A percentile compares a stretch with the other conserved stretches of the same genome.
These are phyloP conservation scores for Amoeboaphelidium occidentale DNA, from an alignment of 371 early-diverging fungal genomes.

Conservation along the genomic window DNA sequence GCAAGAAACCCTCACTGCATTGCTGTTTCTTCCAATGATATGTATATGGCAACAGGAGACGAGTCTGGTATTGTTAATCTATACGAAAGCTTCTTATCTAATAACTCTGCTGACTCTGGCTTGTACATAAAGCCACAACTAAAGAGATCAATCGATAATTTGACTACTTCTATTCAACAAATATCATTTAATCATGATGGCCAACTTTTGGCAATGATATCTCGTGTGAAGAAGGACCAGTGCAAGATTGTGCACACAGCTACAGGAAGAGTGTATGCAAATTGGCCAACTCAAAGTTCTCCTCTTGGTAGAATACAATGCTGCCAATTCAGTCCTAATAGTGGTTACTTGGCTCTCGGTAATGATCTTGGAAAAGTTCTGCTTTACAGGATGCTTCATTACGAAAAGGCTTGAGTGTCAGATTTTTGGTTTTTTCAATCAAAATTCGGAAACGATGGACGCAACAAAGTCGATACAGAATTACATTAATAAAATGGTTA, in stretches of 20 bases:
- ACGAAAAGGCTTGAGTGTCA: too few relatives aligned
- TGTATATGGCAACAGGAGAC: slow-evolving; percentile 58
- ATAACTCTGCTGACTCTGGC: slow-evolving; percentile 6
- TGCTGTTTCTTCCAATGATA: slow-evolving; percentile 38
- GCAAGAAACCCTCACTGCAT: slow-evolving; percentile 40
- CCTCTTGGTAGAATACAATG: slow-evolving; percentile 47
- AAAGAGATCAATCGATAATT: slow-evolving; percentile 41
- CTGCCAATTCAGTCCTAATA: slow-evolving; percentile 57
- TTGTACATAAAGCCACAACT: slow-evolving; percentile 24
- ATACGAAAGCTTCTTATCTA: slow-evolving; percentile 28
- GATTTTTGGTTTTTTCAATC: too few relatives aligned
- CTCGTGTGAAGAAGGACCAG: slow-evolving; percentile 37
- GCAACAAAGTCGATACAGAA: slow-evolving; percentile 24
- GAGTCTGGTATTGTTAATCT: slow-evolving; percentile 63
- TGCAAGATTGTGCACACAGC: slow-evolving; percentile 53
- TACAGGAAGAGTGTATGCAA: slow-evolving; percentile 45
- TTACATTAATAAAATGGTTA: slow-evolving; percentile 72
- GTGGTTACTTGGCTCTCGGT: slow-evolving; percentile 66
- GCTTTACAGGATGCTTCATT: slow-evolving; percentile 33
- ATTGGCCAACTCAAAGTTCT: slow-evolving; percentile 69
- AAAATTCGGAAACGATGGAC: slow-evolving; percentile 2
- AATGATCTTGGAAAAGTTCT: slow-evolving; percentile 62
- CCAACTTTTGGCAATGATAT: slow-evolving; percentile 48
- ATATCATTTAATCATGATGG: slow-evolving; percentile 57
- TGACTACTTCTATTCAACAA: slow-evolving; percentile 49